A percentile compares a stretch with the other conserved stretches of the same genome.
phyloP scores from a whole-genome alignment of 176 grass and related monocot genomes.

The Cymbopogon citratus region DNA sequence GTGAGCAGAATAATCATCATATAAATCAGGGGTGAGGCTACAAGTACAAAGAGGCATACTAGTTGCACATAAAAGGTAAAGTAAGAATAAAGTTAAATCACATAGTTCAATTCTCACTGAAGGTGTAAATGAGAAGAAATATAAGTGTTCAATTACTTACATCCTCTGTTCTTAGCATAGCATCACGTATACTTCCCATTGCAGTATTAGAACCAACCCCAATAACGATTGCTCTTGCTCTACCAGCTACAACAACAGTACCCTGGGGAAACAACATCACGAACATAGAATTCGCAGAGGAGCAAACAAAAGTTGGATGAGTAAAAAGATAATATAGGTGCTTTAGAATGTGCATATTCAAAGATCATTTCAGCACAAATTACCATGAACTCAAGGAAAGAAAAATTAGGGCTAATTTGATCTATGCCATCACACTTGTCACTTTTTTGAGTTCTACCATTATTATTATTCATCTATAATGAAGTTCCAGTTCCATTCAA shows the following conservation, averaged over 20 bases:
- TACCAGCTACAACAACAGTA: conserved; percentile 90
- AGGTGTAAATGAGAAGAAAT: neutral
- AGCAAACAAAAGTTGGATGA: neutral
- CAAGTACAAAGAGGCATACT: conserved; percentile 1
- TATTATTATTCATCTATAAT: neutral
- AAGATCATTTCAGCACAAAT: neutral
- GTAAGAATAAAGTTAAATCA: conserved; percentile 6
- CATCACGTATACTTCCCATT: conserved; percentile 99
- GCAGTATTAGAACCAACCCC: conserved; percentile 95
- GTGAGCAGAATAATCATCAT: neutral
- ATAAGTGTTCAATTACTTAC: conserved; percentile 40
- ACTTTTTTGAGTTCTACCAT: neutral
- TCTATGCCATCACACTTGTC: neutral
- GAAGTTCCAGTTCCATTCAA: neutral
- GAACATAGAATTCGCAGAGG: neutral
- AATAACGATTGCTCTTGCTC: conserved; percentile 86
- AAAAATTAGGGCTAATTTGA: neutral
- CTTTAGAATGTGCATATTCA: neutral
- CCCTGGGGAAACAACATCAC: conserved; percentile 49
- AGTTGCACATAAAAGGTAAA: neutral
- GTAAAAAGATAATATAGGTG: neutral
- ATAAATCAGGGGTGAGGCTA: neutral
- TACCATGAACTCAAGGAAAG: conserved; percentile 6
- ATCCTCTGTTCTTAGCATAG: conserved; percentile 90
- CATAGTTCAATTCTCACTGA: conserved; percentile 4